Conservation (phyloP, 1,284 basidiomycete genomes). For the Schizopora paradoxa region DNA sequence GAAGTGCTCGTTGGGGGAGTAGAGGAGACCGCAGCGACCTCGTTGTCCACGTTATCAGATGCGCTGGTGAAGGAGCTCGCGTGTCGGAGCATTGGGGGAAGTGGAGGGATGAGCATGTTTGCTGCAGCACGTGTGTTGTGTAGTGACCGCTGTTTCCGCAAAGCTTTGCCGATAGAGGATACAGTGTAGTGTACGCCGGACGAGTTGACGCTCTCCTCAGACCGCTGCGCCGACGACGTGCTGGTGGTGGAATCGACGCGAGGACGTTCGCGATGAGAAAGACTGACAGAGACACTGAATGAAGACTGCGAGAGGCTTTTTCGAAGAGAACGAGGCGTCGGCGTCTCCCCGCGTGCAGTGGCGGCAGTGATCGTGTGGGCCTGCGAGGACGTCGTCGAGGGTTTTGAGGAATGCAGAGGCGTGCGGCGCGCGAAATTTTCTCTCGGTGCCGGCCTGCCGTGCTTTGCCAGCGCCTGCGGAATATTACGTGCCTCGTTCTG, state of each 20-base stretch:
- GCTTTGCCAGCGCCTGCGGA: neutral
- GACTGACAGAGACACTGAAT: conserved; percentile 1
- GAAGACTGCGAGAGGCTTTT: conserved; percentile 17
- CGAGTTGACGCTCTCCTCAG: conserved; percentile 10
- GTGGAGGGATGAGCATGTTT: conserved; percentile 10
- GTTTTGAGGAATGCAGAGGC: conserved; percentile 10
- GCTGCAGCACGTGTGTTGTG: conserved; percentile 17
- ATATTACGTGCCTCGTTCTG: neutral
- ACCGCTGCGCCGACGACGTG: conserved; percentile 4
- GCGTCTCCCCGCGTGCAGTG: conserved; percentile 11
- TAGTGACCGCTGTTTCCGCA: conserved; percentile 20
- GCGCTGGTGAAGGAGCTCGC: conserved; percentile 16
- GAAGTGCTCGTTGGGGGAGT: conserved; percentile 3
- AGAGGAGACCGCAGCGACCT: conserved; percentile 2
- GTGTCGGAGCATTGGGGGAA: conserved; percentile 14
- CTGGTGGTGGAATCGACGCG: conserved; percentile 14
- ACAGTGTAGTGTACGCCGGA: too few relatives aligned
- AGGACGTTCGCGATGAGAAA: conserved; percentile 6
- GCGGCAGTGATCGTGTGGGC: conserved; percentile 10
- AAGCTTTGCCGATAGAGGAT: conserved; percentile 9
- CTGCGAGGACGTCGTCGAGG: conserved; percentile 13
- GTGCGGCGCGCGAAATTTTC: neutral
- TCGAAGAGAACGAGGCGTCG: conserved; percentile 12
- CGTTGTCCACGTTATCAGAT: conserved; percentile 1
- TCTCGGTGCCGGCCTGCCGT: conserved; percentile 5